phyloP scores from a whole-genome alignment of 2,329 filamentous ascomycete species.

The Nigrospora sphaerica region DNA sequence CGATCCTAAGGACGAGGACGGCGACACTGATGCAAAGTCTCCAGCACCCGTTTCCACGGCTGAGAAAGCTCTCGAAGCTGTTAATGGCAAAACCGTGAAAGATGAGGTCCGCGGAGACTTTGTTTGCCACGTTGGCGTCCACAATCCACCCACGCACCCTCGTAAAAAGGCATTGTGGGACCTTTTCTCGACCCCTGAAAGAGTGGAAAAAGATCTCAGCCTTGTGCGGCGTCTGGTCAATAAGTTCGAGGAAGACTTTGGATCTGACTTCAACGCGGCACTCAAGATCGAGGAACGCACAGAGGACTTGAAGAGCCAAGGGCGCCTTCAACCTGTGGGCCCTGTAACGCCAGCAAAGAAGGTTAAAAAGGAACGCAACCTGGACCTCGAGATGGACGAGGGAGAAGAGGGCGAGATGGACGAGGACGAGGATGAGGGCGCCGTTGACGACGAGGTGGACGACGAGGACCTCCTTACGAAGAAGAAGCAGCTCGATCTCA shows the following conservation, averaged over 20 bases:
- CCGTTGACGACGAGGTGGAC: constrained; percentile 75
- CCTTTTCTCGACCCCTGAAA: constrained; percentile 87
- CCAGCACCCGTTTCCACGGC: constrained; percentile 51
- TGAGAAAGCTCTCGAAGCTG: constrained; percentile 83
- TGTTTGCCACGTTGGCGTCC: constrained; percentile 92
- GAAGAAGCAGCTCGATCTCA: constrained; percentile 93
- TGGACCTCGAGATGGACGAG: constrained; percentile 56
- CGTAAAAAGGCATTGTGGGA: constrained; percentile 97
- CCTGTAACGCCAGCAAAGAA: constrained; percentile 51
- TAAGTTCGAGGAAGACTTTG: constrained; percentile 81
- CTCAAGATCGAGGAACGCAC: constrained; percentile 81
- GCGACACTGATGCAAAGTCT: constrained; percentile 47
- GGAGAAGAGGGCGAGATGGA: constrained; percentile 59
- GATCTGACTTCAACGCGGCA: constrained; percentile 68
- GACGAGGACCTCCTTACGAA: constrained; percentile 83
- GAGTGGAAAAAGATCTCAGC: constrained; percentile 82
- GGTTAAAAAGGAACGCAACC: constrained; percentile 51
- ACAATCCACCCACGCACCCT: constrained; percentile 78
- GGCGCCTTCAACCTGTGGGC: constrained; percentile 64
- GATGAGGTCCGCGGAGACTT: constrained; percentile 93
- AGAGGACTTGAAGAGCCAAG: constrained; percentile 69
- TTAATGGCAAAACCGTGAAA: constrained; percentile 96
- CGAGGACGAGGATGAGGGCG: constrained; percentile 76
- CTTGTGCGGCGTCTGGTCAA: constrained; percentile 75
- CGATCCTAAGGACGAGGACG: constrained; percentile 66